Percentiles rank a stretch among this genome's conserved stretches.
phyloP scores from a whole-genome alignment of 371 early-diverging fungal genomes.

The Mucor indicus region DNA sequence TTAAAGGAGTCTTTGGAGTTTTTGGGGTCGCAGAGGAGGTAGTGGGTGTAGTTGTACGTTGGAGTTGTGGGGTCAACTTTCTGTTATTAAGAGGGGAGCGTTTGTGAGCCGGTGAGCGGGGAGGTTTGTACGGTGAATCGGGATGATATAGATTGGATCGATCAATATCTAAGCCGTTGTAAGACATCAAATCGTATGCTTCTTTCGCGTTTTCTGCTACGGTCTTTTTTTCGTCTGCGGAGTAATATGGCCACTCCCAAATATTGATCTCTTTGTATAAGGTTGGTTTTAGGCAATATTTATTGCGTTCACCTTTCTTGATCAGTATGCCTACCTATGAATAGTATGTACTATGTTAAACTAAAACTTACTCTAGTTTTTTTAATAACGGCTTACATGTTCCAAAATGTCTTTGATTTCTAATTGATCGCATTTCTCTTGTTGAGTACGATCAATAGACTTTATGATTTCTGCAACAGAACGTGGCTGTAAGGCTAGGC shows the following conservation, averaged over 20 bases:
- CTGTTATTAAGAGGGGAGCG: background rate
- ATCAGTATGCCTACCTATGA: slow-evolving; percentile 13
- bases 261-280: slow-evolving; percentile 9
- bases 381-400: background rate
- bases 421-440: slow-evolving; percentile 5
- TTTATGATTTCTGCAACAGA: slow-evolving; percentile 3
- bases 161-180: background rate
- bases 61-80: background rate
- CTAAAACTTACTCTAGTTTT: background rate
- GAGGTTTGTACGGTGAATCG: slow-evolving; percentile 1
- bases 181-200: slow-evolving; percentile 10
- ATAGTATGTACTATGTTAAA: too few species aligned
- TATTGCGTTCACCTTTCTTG: slow-evolving; percentile 9
- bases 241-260: slow-evolving; percentile 18
- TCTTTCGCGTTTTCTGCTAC: slow-evolving; percentile 13
- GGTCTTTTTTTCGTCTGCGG: background rate
- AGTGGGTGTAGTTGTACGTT: background rate
- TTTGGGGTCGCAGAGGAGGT: background rate
- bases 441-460: slow-evolving; percentile 3
- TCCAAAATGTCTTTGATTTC: slow-evolving; percentile 11
- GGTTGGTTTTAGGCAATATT: slow-evolving; percentile 15
- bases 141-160: slow-evolving; percentile 6
- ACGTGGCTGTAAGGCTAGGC: slow-evolving; percentile 8
- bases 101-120: background rate
- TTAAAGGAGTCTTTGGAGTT: too few species aligned